These are phyloP conservation scores for Kluyveromyces aestuarii DNA, from an alignment of 805 yeast species.

Conservation along the genomic window DNA sequence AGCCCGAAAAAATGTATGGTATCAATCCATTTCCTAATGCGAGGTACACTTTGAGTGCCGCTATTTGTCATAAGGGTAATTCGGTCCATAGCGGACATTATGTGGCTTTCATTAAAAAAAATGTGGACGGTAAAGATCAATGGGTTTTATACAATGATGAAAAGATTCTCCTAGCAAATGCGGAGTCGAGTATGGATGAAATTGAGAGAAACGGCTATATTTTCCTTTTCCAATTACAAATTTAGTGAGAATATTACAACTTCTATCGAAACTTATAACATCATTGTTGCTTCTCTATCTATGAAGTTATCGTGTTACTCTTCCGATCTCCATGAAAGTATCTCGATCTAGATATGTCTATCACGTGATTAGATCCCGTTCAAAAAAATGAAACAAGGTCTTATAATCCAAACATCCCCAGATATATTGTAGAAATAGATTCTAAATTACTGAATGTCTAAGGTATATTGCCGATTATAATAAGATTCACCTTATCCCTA, in stretches of 20 bases:
- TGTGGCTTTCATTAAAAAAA: conserved; percentile 60
- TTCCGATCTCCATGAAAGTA: no score
- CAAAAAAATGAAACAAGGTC: background rate
- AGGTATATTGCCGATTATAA: no score
- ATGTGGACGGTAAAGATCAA: conserved; percentile 28
- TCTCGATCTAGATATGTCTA: background rate
- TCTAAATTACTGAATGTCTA: background rate
- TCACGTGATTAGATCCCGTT: background rate
- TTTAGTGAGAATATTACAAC: background rate
- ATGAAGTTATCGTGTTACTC: no score
- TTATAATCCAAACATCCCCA: background rate
- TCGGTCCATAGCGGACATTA: conserved; percentile 91
- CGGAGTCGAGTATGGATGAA: conserved; percentile 33
- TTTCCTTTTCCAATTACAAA: conserved; percentile 21
- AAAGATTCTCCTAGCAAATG: conserved; percentile 58
- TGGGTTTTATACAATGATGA: conserved; percentile 90
- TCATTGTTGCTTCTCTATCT: no score
- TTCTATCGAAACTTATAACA: no score
- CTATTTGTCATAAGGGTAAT: conserved; percentile 82
- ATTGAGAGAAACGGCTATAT: conserved; percentile 41
- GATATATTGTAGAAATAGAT: background rate
- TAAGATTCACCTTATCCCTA: no score
- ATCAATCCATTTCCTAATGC: conserved; percentile 5
- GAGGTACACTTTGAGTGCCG: conserved; percentile 41
- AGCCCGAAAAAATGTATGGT: conserved; percentile 10